phyloP scores from a whole-genome alignment of 2,329 filamentous ascomycete species.

The Sclerotinia spermophila region DNA sequence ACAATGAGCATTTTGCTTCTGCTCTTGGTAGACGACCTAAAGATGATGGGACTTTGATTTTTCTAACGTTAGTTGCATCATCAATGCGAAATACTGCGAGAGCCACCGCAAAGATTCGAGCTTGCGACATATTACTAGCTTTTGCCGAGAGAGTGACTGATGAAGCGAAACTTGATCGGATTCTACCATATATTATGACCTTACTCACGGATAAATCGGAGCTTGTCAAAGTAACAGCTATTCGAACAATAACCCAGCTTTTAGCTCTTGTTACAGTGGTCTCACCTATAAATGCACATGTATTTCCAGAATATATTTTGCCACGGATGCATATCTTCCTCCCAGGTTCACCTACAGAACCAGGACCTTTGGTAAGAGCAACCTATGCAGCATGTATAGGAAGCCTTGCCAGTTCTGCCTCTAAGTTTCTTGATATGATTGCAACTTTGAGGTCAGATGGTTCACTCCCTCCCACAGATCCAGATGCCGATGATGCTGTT shows the following conservation, averaged over 20 bases:
- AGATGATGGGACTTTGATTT: constrained; percentile 90
- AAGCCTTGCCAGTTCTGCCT: constrained; percentile 79
- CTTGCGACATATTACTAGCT: constrained; percentile 85
- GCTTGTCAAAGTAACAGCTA: constrained; percentile 77
- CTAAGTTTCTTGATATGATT: constrained; percentile 84
- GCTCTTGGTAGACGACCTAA: constrained; percentile 57
- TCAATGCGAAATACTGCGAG: constrained; percentile 86
- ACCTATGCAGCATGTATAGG: constrained; percentile 93
- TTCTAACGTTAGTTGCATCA: constrained; percentile 82
- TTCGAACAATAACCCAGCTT: constrained; percentile 84
- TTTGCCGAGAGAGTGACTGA: constrained; percentile 90
- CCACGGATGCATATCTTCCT: constrained; percentile 61
- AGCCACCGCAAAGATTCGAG: constrained; percentile 79
- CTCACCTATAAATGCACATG: constrained; percentile 69
- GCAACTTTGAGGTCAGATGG: constrained; percentile 83
- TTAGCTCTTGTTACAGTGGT: constrained; percentile 84
- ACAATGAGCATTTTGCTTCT: constrained; percentile 69
- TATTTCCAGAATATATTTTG: constrained; percentile 65
- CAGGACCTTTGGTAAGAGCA: constrained; percentile 71
- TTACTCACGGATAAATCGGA: constrained; percentile 79
- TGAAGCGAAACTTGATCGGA: constrained; percentile 90
- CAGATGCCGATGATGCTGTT: constrained; percentile 70
- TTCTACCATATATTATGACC: constrained; percentile 84
- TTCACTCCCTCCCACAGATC: constrained; percentile 71
- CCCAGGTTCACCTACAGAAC: constrained; percentile 48